Conservation (phyloP, 2,329 filamentous ascomycete species). For the Xylaria sp. region DNA sequence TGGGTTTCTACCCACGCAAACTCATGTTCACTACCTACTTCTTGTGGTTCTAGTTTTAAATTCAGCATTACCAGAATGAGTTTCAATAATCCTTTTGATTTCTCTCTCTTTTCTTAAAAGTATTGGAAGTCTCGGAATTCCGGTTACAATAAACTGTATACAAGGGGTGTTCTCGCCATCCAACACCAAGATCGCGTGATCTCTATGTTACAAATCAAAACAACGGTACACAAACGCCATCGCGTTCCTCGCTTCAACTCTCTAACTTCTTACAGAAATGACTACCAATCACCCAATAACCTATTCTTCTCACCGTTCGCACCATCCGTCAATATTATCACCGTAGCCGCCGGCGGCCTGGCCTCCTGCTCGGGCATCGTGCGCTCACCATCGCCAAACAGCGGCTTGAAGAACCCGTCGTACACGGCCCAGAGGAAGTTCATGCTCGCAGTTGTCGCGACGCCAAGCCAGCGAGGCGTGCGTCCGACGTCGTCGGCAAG, state of each 20-base stretch:
- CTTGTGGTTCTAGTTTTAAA: background rate
- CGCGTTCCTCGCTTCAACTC: background rate
- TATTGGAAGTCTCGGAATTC: background rate
- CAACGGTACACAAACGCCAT: conserved; percentile 16
- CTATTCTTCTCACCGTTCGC: conserved; percentile 40
- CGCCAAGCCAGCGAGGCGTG: conserved; percentile 73
- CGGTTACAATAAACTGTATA: background rate
- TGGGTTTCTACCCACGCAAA: background rate
- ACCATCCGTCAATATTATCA: conserved; percentile 9
- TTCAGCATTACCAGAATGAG: background rate
- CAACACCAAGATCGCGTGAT: conserved; percentile 35
- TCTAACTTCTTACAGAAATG: background rate
- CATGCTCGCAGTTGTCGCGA: conserved; percentile 57
- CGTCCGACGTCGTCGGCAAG: conserved; percentile 71
- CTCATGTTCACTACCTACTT: background rate
- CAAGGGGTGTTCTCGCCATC: conserved; percentile 35
- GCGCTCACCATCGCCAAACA: conserved; percentile 89
- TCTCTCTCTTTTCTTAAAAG: background rate
- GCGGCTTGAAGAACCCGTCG: conserved; percentile 68
- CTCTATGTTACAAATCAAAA: conserved; percentile 30
- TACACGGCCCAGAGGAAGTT: conserved; percentile 69
- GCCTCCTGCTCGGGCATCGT: conserved; percentile 51
- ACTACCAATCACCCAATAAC: conserved; percentile 47
- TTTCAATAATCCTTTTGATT: background rate
- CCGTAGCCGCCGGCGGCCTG: background rate